Evolutionary conservation across 768 basidiomycete species (phyloP).

Genomic region (Naganishia randhawae): DNA sequence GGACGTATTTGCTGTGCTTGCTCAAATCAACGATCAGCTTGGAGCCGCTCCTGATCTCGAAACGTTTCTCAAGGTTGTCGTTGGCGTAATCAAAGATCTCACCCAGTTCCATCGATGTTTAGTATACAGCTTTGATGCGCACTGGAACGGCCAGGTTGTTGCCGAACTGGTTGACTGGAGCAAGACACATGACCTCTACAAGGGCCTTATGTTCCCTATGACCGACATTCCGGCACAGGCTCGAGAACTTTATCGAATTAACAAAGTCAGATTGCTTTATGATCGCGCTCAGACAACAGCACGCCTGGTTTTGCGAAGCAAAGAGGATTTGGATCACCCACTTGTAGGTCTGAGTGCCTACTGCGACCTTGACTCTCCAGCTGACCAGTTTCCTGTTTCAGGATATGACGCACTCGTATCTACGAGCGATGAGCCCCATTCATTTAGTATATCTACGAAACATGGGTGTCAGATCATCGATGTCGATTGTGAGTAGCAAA

Average conservation of each 20-base stretch:
- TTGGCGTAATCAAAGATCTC: conserved; percentile 70
- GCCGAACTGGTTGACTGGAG: conserved; percentile 77
- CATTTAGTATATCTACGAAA: conserved; percentile 69
- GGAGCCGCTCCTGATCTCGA: conserved; percentile 64
- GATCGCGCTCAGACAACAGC: conserved; percentile 70
- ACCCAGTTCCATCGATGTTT: conserved; percentile 77
- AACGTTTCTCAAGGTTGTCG: conserved; percentile 67
- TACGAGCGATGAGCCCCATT: conserved; percentile 84
- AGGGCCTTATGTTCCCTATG: conserved; percentile 53
- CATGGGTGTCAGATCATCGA: conserved; percentile 77
- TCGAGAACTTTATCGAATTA: conserved; percentile 65
- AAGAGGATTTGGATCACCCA: conserved; percentile 65
- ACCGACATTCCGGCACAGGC: conserved; percentile 58
- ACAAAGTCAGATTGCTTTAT: conserved; percentile 74
- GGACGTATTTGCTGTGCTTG: conserved; percentile 73
- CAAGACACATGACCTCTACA: conserved; percentile 67
- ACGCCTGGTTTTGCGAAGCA: conserved; percentile 63
- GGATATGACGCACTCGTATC: conserved; percentile 79
- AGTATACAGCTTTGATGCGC: conserved; percentile 76
- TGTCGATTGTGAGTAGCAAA: conserved; percentile 65
- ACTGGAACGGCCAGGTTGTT: conserved; percentile 73
- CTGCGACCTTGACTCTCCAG: neutral
- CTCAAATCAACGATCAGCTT: conserved; percentile 77
- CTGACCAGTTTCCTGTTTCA: conserved; percentile 35
- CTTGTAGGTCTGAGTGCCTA: conserved; percentile 54